These are phyloP conservation scores for Geranium rotundifolium DNA, from an alignment of 345 rosid genomes.

Conservation along the genomic window DNA sequence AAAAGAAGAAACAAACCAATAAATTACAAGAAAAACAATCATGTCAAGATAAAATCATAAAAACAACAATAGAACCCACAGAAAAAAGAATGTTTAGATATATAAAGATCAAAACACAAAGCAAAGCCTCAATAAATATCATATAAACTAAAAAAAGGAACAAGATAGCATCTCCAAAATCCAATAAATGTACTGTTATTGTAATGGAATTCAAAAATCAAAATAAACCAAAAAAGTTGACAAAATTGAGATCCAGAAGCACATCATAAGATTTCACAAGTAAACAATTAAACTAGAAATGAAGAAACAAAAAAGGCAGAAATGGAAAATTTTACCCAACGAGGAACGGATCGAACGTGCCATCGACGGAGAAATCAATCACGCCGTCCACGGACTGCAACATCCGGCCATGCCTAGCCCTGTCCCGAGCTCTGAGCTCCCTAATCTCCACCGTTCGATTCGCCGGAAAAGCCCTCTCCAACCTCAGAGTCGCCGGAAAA, in stretches of 20 bases:
- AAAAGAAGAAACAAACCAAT: neutral
- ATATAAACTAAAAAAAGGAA: too few relatives aligned
- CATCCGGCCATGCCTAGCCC: conserved; percentile 61
- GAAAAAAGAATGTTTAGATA: neutral
- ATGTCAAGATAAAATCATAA: neutral
- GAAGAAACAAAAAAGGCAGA: neutral
- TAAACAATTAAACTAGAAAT: neutral
- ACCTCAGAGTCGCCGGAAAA: conserved; percentile 40
- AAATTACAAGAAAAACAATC: neutral
- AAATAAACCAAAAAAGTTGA: too few relatives aligned
- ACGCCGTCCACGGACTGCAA: conserved; percentile 53
- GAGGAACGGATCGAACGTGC: conserved; percentile 74
- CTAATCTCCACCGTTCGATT: conserved; percentile 39
- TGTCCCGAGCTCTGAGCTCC: conserved; percentile 55
- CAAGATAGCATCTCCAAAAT: neutral
- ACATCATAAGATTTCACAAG: neutral
- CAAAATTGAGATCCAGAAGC: neutral
- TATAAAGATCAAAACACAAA: neutral
- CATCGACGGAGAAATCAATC: conserved; percentile 67
- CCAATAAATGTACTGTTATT: neutral
- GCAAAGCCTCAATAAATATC: neutral
- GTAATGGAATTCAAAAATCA: too few relatives aligned
- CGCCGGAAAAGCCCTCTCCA: conserved; percentile 50
- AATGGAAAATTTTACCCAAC: conserved; percentile 52
- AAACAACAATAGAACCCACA: neutral